Evolutionary conservation across 768 basidiomycete genomes (phyloP), one percentile per base, ranked within the genome.

Genomic region (Galerina marginata): DNA sequence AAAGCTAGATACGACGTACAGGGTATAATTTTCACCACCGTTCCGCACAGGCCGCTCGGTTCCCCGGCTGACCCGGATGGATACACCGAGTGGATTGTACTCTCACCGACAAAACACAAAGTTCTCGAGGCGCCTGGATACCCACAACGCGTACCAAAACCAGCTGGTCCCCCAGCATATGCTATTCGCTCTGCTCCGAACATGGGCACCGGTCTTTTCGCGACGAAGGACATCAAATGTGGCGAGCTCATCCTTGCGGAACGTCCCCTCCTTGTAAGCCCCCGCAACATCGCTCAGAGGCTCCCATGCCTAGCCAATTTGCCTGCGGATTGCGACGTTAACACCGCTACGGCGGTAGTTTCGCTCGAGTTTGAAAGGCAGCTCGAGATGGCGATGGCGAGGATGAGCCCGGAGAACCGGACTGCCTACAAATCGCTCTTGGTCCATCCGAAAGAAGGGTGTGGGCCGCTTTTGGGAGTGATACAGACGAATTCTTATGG

Each of bases 221-320:
- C 76, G 14, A 72, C 68, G 7, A 40, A 56, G 29, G 54, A 69
- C 25, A 65, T 79, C 51, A 62, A 63, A 29, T 45, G 55, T 3
- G 74, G 74, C 47, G 75, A 76, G 12, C 61, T 77, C 14, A 74
- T 81, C 52, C 60, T 78, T 10, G 65, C 64, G 25, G 79, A 81
- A 52, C 74, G 79, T 6, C 78, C 79, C 2, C 65, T 80, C 42
- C 62, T 80, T 11, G 63, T 79, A 9, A 44, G 54, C 12, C 72
- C 70, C 4, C 15, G 16, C 1, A 53, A 59, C 16, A 39, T 54
- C 14, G 43, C 36, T 10, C 9, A n/a, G 5, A 20, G 20, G 20
- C 20, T 20, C 20, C 20, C 20, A 1, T 20, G 20, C 20, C 23
- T 59, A 4, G 52, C 33, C n/a, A 23, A 6, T 16, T 9, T 16